phyloP scores from a whole-genome alignment of 345 rosid genomes.

The Crucihimalaya himalaica region DNA sequence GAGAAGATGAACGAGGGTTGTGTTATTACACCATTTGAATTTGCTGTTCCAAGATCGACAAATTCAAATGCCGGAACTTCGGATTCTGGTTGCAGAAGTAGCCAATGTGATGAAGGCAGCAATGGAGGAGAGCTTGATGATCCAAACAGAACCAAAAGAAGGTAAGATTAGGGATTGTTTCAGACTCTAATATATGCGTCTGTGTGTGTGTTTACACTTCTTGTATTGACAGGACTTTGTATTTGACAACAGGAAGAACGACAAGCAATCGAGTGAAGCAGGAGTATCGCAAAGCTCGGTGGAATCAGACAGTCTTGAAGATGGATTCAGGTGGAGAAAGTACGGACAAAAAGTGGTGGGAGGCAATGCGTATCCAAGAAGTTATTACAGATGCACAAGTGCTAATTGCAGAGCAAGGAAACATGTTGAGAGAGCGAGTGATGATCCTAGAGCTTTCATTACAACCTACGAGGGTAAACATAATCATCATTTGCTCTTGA shows the following conservation, averaged over 20 bases:
- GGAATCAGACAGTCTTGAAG: slow-evolving; percentile 75
- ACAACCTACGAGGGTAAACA: slow-evolving; percentile 97
- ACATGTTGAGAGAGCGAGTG: slow-evolving; percentile 90
- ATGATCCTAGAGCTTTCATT: slow-evolving; percentile 81
- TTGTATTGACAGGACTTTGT: slow-evolving; percentile 12
- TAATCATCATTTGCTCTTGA: slow-evolving; percentile 76
- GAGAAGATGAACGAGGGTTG: slow-evolving; percentile 43
- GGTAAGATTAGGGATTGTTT: slow-evolving; percentile 44
- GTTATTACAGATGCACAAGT: slow-evolving; percentile 92
- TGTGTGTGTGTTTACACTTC: not conserved
- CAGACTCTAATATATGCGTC: not conserved
- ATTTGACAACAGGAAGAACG: slow-evolving; percentile 52
- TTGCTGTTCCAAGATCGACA: slow-evolving; percentile 29
- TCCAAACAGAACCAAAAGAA: slow-evolving; percentile 62
- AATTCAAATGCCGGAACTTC: slow-evolving; percentile 49
- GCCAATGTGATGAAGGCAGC: slow-evolving; percentile 68
- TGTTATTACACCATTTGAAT: slow-evolving; percentile 34
- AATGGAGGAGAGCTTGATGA: slow-evolving; percentile 61
- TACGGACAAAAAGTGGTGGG: slow-evolving; percentile 97
- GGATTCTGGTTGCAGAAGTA: slow-evolving; percentile 66
- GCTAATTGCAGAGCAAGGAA: slow-evolving; percentile 81
- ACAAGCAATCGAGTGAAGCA: slow-evolving; percentile 56
- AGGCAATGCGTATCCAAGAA: slow-evolving; percentile 96
- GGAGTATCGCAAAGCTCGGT: slow-evolving; percentile 56
- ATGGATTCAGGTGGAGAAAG: slow-evolving; percentile 98